Evolutionary conservation across 495 filamentous ascomycete species (phyloP).

Genomic region (Bryoglossum gracile): DNA sequence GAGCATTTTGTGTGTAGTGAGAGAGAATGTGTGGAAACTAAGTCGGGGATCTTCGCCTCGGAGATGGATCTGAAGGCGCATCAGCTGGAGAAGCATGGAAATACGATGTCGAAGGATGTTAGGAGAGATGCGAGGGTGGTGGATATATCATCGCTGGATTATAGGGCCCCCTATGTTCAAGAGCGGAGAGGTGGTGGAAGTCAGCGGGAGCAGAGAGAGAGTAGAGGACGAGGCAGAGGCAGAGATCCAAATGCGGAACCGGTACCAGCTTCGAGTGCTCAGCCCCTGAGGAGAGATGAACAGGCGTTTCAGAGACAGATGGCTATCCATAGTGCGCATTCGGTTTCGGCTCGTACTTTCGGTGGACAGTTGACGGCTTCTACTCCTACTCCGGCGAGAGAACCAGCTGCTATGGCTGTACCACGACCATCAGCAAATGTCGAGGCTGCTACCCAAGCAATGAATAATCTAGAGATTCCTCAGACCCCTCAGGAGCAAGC

Average conservation of each 20-base stretch:
- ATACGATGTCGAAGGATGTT: slow-evolving; percentile 73
- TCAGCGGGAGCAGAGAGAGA: slow-evolving; percentile 32
- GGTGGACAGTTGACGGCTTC: slow-evolving; percentile 64
- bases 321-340: slow-evolving; percentile 82
- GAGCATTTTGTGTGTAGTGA: slow-evolving; percentile 86
- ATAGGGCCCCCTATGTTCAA: slow-evolving; percentile 60
- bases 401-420: slow-evolving; percentile 10
- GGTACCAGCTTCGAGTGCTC: slow-evolving; percentile 68
- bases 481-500: slow-evolving; percentile 68
- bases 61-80: slow-evolving; percentile 91
- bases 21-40: slow-evolving; percentile 86
- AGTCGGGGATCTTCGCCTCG: slow-evolving; percentile 94
- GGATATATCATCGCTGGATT: slow-evolving; percentile 79
- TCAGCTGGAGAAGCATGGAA: slow-evolving; percentile 68
- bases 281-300: slow-evolving; percentile 78
- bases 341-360: slow-evolving; percentile 68
- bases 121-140: slow-evolving; percentile 78
- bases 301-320: slow-evolving; percentile 88
- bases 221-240: slow-evolving; percentile 43
- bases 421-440: slow-evolving; percentile 18
- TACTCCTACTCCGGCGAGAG: slow-evolving; percentile 20
- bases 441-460: slow-evolving; percentile 20
- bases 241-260: slow-evolving; percentile 66
- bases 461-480: slow-evolving; percentile 28
- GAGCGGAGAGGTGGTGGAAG: slow-evolving; percentile 49